Evolutionary conservation across 2,329 filamentous ascomycete species (phyloP), one percentile per base, ranked within the genome.

Genomic region (Endothia cerciana): DNA sequence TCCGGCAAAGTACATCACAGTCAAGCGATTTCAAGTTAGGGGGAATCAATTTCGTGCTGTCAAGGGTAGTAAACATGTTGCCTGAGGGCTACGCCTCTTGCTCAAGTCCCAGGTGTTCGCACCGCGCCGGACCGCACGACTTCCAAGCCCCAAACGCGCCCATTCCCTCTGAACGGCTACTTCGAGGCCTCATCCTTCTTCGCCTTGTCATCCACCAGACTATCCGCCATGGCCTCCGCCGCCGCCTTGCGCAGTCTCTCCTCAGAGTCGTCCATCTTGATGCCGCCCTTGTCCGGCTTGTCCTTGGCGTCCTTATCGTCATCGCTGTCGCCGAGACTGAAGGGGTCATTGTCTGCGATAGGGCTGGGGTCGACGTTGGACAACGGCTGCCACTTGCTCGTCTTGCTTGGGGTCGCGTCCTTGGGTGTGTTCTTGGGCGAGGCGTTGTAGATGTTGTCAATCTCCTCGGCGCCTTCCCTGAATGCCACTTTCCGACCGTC

Each of bases 311-410:
- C 92, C 71, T 91, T 91, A 78, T 99, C 95, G 71, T 97, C 94
- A 71, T 98, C 94, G 73, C 93, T 97, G 72, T 98, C 94, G 5
- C 95, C 95, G 17, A 99, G 85, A 73, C 93, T 97, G 80, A 99
- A 99, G 0, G 95, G 95, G 74, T 99, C 95, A 72, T 97, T 94
- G 71, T 98, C 93, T 22, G 86, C 85, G 68, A 97, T 91, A 17
- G 94, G 94, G 69, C 87, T 90, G 1, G 94, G 93, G 70, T 96
- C 92, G 17, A 97, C 88, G 0, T 90, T 85, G 15, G 94, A 93
- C 72, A 99, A 81, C 11, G 95, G 94, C 78, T 99, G 94, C 95
- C 95, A 99, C 81, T 99, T 99, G 85, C 94, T 97, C 56, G 87
- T 79, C 80, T 93, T 95, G 70, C 81, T 73, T 53, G 79, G 74